Conservation (phyloP, 2,329 filamentous ascomycete species). For the Colletotrichum horii region DNA sequence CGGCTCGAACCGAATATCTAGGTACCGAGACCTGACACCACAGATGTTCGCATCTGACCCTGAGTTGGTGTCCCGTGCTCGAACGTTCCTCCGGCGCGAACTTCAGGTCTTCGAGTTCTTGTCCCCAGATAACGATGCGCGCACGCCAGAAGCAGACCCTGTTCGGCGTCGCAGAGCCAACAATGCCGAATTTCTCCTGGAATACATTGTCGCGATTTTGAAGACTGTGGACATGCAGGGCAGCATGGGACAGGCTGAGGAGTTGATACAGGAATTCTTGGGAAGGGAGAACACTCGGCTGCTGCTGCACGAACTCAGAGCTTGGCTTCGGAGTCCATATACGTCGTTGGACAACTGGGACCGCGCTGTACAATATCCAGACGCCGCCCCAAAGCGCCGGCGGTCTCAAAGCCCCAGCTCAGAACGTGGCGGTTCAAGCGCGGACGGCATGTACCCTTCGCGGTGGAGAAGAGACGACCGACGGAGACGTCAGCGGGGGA, state of each 20-base stretch:
- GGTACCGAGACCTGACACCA: slow-evolving; percentile 77
- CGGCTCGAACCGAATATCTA: slow-evolving; percentile 79
- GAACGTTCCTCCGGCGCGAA: slow-evolving; percentile 83
- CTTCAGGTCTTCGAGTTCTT: slow-evolving; percentile 83
- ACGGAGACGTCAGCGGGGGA: slow-evolving; percentile 3
- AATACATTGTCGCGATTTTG: slow-evolving; percentile 84
- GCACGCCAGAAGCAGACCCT: slow-evolving; percentile 8
- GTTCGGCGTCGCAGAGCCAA: slow-evolving; percentile 47
- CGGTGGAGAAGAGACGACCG: slow-evolving; percentile 21
- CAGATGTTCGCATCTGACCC: slow-evolving; percentile 66
- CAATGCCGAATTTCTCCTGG: slow-evolving; percentile 83
- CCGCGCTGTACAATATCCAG: slow-evolving; percentile 72
- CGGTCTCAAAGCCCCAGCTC: slow-evolving; percentile 13
- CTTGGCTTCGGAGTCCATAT: slow-evolving; percentile 84
- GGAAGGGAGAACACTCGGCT: slow-evolving; percentile 74
- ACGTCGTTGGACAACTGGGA: slow-evolving; percentile 79
- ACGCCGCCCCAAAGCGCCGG: background rate
- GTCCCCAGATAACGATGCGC: slow-evolving; percentile 29
- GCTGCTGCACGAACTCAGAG: slow-evolving; percentile 84
- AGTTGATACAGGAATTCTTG: slow-evolving; percentile 79
- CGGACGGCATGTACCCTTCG: slow-evolving; percentile 16
- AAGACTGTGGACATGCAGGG: slow-evolving; percentile 84
- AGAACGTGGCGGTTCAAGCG: background rate
- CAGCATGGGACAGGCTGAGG: slow-evolving; percentile 78
- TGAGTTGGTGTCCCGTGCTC: slow-evolving; percentile 75